Evolutionary conservation across 495 filamentous ascomycete species (phyloP), one percentile per base, ranked within the genome.

Genomic region (Aspergillus cavernicola): DNA sequence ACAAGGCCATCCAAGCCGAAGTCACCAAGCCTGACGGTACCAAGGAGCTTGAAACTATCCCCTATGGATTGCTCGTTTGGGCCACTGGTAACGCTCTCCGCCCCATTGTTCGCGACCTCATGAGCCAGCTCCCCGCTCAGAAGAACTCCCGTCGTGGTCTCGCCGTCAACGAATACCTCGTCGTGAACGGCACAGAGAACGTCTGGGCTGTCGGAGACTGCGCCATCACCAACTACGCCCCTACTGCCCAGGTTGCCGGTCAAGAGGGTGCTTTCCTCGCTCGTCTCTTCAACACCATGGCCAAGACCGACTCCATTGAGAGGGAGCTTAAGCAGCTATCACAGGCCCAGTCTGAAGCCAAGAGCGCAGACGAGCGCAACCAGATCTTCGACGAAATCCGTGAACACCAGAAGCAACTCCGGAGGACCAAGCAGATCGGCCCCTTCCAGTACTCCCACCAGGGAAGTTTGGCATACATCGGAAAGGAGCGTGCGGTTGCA

Each of bases 381-480:
- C 55, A 71, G 57, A 62, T 80, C 49, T 79, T 86, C 36, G 76
- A 72, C 15, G 78, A 95, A 74, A 95, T 97, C 65, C 88, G 91
- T 66, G 77, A 83, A 49, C 77, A 86, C 59, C 88, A 96, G 80
- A 89, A 86, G 70, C 82, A 92, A 62, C 79, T 97, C 50, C 83
- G 88, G 48, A 80, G 90, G 49, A 85, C 92, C 66, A 96, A 95
- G 81, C 86, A 92, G 71, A 84, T 96, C 64, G 92, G 90, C 57
- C 93, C 93, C 24, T 98, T 98, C 77, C 86, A 96, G 77, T 98
- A 98, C 80, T 88, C 87, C 32, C 93, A 98, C 75, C 91, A 98
- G 76, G 93, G 93, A 63, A 89, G 84, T 63, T 69, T 99, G 69
- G 93, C 93, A 46, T 99, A 99, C 73, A 99, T 99, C 70, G 93